Evolutionary conservation across 2,329 filamentous ascomycete species (phyloP), one percentile per base, ranked within the genome.

Genomic region (Trichoderma simmonsii): DNA sequence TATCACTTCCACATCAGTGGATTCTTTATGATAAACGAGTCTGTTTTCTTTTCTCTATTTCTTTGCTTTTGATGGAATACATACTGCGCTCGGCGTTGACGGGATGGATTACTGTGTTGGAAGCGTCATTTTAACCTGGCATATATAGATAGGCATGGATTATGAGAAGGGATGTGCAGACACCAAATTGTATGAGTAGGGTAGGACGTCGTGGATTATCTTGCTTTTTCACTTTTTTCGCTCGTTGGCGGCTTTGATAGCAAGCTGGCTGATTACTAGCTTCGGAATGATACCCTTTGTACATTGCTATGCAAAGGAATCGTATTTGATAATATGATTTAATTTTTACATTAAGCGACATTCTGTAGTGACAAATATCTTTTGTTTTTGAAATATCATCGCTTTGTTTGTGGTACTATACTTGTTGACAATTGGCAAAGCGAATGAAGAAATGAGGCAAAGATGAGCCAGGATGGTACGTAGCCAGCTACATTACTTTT

Each of bases 181-280:
- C 18, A 61, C 39, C 6, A 69, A 69, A 61, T 69, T 69, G 66
- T 69, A 69, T 69, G 28, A 69, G 12, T 61, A 69, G 51, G 28
- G 57, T 1, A 15, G 66, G 57, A 34, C n/a, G 8, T 60, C 3
- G 34, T 48, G 56, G 56, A 21, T 14, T 14, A 26, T 18, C 3
- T 32, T 28, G 21, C 26, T 21, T 60, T 56, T 39, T n/a, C 34
- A 12, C 32, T 18, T 39, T 39, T 43, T 43, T 8, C 9, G 34
- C 4, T 6, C 34, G 32, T 18, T 24, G 54, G n/a, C 7, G 36
- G 24, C 7, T 60, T 48, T 24, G 6, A 59, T 5, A 32, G 36
- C 12, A 15, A 21, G 7, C 24, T 30, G 24, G 24, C 14, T 8
- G 32, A 18, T 15, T 14, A 34, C 15, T 60, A 12, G 32, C 36